Evolutionary conservation across 1,284 basidiomycete genomes (phyloP).

Genomic region (Malassezia yamatoensis): DNA sequence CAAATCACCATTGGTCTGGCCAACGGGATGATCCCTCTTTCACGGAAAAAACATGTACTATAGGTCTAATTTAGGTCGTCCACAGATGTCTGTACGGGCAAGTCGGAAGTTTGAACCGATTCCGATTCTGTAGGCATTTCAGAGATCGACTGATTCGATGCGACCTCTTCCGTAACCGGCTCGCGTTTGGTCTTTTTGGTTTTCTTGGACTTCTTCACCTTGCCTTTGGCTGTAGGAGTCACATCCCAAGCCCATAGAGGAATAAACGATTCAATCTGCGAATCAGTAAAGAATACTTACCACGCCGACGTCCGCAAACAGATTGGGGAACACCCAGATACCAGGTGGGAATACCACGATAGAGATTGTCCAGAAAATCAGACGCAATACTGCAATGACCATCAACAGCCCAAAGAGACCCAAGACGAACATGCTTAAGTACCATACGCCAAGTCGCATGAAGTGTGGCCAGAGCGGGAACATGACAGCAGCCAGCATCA

Average conservation of each 20-base stretch:
- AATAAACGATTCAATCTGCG: conserved; percentile 78
- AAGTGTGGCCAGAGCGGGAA: conserved; percentile 94
- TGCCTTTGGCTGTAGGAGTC: conserved; percentile 56
- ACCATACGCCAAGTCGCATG: conserved; percentile 92
- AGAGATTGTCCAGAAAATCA: conserved; percentile 92
- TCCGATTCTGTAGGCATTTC: not conserved
- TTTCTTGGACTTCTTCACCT: conserved; percentile 20
- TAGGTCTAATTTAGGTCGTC: conserved; percentile 16
- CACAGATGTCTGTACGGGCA: too few relatives aligned
- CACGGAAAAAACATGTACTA: conserved; percentile 2
- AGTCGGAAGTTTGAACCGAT: not conserved
- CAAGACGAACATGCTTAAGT: conserved; percentile 76
- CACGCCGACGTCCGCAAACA: conserved; percentile 97
- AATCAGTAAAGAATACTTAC: conserved; percentile 55
- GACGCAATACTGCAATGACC: conserved; percentile 74
- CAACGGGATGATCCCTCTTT: conserved; percentile 19
- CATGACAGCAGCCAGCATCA: conserved; percentile 96
- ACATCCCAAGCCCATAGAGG: conserved; percentile 96
- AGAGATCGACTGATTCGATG: not conserved
- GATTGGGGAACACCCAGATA: conserved; percentile 97
- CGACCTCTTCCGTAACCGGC: not conserved
- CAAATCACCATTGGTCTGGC: conserved; percentile 43
- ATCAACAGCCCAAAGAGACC: conserved; percentile 85
- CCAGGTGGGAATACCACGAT: conserved; percentile 73
- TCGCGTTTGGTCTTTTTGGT: conserved; percentile 5